phyloP scores from a whole-genome alignment of 345 rosid species.

The Eucalyptus lansdowneana region DNA sequence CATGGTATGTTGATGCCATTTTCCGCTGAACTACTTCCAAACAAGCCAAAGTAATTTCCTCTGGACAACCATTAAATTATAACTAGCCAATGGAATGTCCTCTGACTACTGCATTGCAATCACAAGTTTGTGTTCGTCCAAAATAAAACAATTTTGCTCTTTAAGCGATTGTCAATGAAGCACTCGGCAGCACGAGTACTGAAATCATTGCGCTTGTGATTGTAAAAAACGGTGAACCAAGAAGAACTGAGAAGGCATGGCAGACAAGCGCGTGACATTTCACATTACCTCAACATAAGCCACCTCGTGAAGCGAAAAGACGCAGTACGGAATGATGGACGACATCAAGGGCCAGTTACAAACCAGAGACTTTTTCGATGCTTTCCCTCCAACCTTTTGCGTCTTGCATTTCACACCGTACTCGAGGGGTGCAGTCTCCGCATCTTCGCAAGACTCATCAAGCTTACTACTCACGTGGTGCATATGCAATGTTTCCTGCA shows the following conservation, averaged over 20 bases:
- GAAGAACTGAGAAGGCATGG: background rate
- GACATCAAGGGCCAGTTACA: slow-evolving; percentile 88
- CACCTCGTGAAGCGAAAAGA: slow-evolving; percentile 89
- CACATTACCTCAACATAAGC: slow-evolving; percentile 76
- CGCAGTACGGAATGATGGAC: slow-evolving; percentile 72
- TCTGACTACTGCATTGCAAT: background rate
- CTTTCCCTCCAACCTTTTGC: slow-evolving; percentile 3
- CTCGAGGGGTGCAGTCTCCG: slow-evolving; percentile 7
- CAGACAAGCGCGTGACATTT: background rate
- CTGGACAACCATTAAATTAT: background rate
- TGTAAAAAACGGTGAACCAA: too few species aligned
- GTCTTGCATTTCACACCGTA: background rate
- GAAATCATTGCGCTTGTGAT: background rate
- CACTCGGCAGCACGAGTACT: background rate
- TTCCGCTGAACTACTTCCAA: background rate
- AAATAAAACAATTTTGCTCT: background rate
- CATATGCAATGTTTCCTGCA: slow-evolving; percentile 3
- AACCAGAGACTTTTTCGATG: slow-evolving; percentile 26
- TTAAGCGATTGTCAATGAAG: background rate
- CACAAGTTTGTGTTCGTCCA: background rate
- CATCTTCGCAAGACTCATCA: slow-evolving; percentile 20
- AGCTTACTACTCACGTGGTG: slow-evolving; percentile 15
- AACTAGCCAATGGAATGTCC: background rate
- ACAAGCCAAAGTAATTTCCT: background rate
- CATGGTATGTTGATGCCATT: background rate